Evolutionary conservation across 441 rosid genomes (phyloP).

Genomic region (Arabidopsis hybrid): DNA sequence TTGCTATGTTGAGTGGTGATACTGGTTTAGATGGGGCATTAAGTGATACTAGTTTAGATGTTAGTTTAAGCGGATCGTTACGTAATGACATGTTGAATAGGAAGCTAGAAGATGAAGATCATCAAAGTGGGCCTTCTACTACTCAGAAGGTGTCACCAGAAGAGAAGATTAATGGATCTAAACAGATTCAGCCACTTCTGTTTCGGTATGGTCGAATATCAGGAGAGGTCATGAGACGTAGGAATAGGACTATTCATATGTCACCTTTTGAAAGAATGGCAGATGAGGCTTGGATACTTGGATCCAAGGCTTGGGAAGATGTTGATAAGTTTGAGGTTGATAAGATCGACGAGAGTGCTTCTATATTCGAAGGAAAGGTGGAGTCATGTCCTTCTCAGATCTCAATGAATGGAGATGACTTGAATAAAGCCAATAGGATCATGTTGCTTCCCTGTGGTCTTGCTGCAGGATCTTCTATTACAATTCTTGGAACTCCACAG

Average conservation of each 20-base stretch:
- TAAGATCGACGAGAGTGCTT: conserved; percentile 50
- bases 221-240: conserved; percentile 72
- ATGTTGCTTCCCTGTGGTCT: conserved; percentile 98
- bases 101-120: conserved; percentile 68
- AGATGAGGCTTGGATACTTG: conserved; percentile 92
- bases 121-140: conserved; percentile 61
- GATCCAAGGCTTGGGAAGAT: conserved; percentile 92
- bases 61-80: conserved; percentile 69
- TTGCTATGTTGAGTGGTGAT: conserved; percentile 72
- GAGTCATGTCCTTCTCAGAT: conserved; percentile 89
- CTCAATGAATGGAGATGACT: conserved; percentile 69
- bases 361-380: conserved; percentile 50
- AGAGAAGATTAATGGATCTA: conserved; percentile 48
- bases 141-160: conserved; percentile 56
- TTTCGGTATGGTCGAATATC: conserved; percentile 77
- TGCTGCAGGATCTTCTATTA: conserved; percentile 90
- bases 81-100: conserved; percentile 70
- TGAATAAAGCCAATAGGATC: conserved; percentile 61
- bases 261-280: conserved; percentile 84
- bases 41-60: conserved; percentile 49
- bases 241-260: conserved; percentile 65
- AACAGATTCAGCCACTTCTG: conserved; percentile 63
- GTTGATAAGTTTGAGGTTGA: conserved; percentile 59
- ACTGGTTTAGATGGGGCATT: conserved; percentile 56
- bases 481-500: conserved; percentile 87